Conservation (phyloP, 805 yeast genomes). For the Candida sithepensis region DNA sequence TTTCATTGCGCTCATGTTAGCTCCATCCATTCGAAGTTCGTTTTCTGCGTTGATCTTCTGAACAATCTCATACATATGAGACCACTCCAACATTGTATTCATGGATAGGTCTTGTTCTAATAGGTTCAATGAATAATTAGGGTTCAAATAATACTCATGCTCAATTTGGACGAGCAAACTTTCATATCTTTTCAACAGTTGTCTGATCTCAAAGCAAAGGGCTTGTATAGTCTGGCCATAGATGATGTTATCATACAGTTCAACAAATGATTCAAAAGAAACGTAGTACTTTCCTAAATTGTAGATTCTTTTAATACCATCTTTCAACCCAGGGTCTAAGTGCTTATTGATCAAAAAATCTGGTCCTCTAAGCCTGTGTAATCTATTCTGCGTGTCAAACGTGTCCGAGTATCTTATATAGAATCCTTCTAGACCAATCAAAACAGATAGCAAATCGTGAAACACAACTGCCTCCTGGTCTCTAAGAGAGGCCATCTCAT, state of each 20-base stretch:
- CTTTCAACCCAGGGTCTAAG: constrained; percentile 70
- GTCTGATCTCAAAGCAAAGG: constrained; percentile 58
- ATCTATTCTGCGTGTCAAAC: constrained; percentile 44
- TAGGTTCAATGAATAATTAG: constrained; percentile 53
- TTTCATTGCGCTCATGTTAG: constrained; percentile 24
- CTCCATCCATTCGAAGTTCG: constrained; percentile 33
- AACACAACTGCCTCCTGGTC: constrained; percentile 73
- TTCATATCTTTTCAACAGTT: constrained; percentile 35
- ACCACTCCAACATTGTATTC: constrained; percentile 36
- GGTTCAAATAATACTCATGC: constrained; percentile 43
- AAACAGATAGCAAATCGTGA: constrained; percentile 63
- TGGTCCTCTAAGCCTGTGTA: constrained; percentile 58
- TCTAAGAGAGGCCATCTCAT: constrained; percentile 41
- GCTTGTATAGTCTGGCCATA: constrained; percentile 76
- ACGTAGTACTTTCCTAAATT: constrained; percentile 61
- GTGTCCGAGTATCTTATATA: constrained; percentile 66
- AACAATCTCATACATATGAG: constrained; percentile 56
- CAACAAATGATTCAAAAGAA: constrained; percentile 57
- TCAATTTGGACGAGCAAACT: constrained; percentile 43
- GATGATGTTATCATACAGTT: constrained; percentile 47
- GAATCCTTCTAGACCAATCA: constrained; percentile 73
- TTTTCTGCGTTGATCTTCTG: constrained; percentile 49
- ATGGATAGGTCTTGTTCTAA: constrained; percentile 49
- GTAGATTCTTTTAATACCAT: constrained; percentile 58
- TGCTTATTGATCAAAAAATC: constrained; percentile 69